Percentiles rank a stretch among this genome's conserved stretches.
These are phyloP conservation scores for Penicillium sp. DNA, from an alignment of 2,329 filamentous ascomycete genomes.

Conservation along the genomic window DNA sequence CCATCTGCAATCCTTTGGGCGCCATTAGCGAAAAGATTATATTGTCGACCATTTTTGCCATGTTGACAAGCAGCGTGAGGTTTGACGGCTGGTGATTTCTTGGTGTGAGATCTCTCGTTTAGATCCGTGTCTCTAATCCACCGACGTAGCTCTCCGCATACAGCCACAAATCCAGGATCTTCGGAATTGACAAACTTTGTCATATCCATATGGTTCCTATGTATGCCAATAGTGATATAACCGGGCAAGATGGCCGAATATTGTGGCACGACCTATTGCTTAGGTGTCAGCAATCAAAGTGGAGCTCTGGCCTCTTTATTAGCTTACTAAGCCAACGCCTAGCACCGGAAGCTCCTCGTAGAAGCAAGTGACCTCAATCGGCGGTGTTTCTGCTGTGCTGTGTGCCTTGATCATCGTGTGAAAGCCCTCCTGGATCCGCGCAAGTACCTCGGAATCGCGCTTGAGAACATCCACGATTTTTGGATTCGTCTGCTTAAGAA, in stretches of 20 bases:
- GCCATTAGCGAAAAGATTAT: no score
- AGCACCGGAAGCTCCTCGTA: background rate
- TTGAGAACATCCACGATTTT: background rate
- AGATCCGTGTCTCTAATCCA: no score
- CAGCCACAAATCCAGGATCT: background rate
- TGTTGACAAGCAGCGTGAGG: no score
- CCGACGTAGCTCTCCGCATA: background rate
- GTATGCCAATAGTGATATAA: background rate
- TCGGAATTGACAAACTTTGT: background rate
- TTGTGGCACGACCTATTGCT: background rate
- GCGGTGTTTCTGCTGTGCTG: background rate
- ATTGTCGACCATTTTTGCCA: no score
- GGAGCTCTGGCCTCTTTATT: background rate
- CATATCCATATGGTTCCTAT: background rate
- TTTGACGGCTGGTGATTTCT: no score
- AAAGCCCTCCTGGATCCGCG: background rate
- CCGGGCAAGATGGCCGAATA: background rate
- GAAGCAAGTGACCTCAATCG: background rate
- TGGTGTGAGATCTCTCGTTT: no score
- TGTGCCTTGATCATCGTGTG: background rate
- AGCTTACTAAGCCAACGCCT: background rate
- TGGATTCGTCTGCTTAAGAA: background rate
- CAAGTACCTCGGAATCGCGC: background rate
- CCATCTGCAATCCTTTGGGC: no score
- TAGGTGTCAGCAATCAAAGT: background rate